Conservation (phyloP, 805 yeast species). For the Candida methanosorbosa region DNA sequence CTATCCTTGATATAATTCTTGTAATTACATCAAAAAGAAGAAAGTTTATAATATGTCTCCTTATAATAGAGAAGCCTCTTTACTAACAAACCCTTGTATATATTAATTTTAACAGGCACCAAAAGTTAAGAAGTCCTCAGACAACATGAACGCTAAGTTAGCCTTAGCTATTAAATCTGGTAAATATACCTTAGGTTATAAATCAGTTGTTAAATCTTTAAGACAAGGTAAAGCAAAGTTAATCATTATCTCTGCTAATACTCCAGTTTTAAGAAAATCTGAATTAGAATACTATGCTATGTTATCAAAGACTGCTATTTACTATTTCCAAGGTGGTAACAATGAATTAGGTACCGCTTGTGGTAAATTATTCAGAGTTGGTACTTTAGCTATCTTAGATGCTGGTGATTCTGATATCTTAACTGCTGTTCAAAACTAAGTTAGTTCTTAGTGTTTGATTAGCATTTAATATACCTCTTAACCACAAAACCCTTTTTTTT, state of each 20-base stretch:
- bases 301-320: conserved; percentile 94
- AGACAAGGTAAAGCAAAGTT: conserved; percentile 99
- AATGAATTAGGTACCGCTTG: conserved; percentile 99
- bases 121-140: conserved; percentile 80
- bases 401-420: conserved; percentile 99
- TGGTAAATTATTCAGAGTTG: conserved; percentile 99
- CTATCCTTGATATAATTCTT: not conserved
- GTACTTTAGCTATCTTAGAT: conserved; percentile 90
- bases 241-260: conserved; percentile 96
- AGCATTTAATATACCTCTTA: no score
- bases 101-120: conserved; percentile 63
- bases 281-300: conserved; percentile 99
- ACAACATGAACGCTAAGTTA: conserved; percentile 95
- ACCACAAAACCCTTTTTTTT: no score
- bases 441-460: not conserved
- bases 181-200: conserved; percentile 99
- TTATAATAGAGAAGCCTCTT: not conserved
- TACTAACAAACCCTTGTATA: conserved; percentile 30
- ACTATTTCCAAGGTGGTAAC: conserved; percentile 99
- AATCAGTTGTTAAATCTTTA: conserved; percentile 95
- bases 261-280: conserved; percentile 99
- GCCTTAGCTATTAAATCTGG: conserved; percentile 98
- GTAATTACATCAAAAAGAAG: no score
- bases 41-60: no score
- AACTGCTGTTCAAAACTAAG: conserved; percentile 39